Conservation (phyloP, 805 yeast genomes). For the Lipomyces sp. region DNA sequence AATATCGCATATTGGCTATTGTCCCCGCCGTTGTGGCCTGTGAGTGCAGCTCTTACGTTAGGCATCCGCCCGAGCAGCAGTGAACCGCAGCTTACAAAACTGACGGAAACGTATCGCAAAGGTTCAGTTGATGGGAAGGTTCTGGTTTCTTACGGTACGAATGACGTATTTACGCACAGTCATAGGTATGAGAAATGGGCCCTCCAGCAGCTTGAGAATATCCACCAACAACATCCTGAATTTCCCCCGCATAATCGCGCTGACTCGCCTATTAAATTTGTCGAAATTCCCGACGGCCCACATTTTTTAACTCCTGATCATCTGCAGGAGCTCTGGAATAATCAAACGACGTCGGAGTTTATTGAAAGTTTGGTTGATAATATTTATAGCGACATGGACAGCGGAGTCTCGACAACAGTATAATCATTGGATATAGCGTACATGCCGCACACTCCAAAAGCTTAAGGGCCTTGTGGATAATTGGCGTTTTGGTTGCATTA, state of each 20-base stretch:
- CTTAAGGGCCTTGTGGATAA: too few relatives aligned
- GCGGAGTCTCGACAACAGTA: neutral
- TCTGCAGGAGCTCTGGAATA: constrained; percentile 21
- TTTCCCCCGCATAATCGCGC: neutral
- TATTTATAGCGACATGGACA: neutral
- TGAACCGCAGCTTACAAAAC: constrained; percentile 26
- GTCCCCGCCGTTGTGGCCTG: constrained; percentile 35
- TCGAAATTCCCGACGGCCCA: constrained; percentile 18
- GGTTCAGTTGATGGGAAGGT: constrained; percentile 18
- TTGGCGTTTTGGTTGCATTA: neutral
- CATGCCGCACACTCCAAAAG: neutral
- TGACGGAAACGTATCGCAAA: neutral
- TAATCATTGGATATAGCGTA: neutral
- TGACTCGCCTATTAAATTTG: constrained; percentile 3
- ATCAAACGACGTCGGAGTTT: constrained; percentile 12
- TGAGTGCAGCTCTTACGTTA: constrained; percentile 18
- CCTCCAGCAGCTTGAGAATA: constrained; percentile 6
- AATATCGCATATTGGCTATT: constrained; percentile 20
- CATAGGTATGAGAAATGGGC: constrained; percentile 24
- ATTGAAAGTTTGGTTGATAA: constrained; percentile 15
- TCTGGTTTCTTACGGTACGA: constrained; percentile 26
- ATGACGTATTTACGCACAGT: constrained; percentile 24
- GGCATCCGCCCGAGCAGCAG: constrained; percentile 15
- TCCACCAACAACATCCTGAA: neutral
- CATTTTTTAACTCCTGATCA: constrained; percentile 26